These are phyloP conservation scores for Colletotrichum sojae DNA, from an alignment of 2,329 filamentous ascomycete species.

Conservation along the genomic window DNA sequence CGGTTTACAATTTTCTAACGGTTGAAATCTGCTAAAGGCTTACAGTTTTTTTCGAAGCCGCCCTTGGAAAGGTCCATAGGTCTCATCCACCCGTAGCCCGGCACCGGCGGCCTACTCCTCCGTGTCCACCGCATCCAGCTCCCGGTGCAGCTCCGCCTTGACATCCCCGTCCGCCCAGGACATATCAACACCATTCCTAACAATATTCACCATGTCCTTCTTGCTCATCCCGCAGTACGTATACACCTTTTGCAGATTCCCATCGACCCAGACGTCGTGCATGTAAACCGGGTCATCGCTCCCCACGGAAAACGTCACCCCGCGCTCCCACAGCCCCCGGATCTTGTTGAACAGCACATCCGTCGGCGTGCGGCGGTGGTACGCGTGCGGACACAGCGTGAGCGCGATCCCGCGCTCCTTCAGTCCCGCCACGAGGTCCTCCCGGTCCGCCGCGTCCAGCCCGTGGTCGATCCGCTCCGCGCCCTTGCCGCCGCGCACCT, in stretches of 20 bases:
- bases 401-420: slow-evolving; percentile 71
- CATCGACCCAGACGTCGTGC: slow-evolving; percentile 64
- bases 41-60: no score
- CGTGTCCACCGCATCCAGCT: slow-evolving; percentile 44
- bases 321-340: slow-evolving; percentile 71
- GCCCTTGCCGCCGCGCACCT: slow-evolving; percentile 51
- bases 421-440: slow-evolving; percentile 71
- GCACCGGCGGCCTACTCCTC: not conserved
- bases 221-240: slow-evolving; percentile 57
- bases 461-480: slow-evolving; percentile 83
- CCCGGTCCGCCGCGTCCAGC: slow-evolving; percentile 74
- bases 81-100: no score
- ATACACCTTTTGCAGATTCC: slow-evolving; percentile 61
- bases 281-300: slow-evolving; percentile 81
- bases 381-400: slow-evolving; percentile 75
- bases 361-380: slow-evolving; percentile 57
- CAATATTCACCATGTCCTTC: slow-evolving; percentile 58
- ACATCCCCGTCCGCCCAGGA: slow-evolving; percentile 59
- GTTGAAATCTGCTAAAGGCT: no score
- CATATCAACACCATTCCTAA: slow-evolving; percentile 59
- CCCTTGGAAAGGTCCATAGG: no score
- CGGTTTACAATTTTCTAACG: no score
- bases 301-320: slow-evolving; percentile 80
- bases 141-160: slow-evolving; percentile 49
- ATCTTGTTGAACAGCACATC: slow-evolving; percentile 63